A percentile compares a stretch with the other conserved stretches of the same genome.
phyloP scores from a whole-genome alignment of 1,284 basidiomycete genomes.

The Dichomitus squalens region DNA sequence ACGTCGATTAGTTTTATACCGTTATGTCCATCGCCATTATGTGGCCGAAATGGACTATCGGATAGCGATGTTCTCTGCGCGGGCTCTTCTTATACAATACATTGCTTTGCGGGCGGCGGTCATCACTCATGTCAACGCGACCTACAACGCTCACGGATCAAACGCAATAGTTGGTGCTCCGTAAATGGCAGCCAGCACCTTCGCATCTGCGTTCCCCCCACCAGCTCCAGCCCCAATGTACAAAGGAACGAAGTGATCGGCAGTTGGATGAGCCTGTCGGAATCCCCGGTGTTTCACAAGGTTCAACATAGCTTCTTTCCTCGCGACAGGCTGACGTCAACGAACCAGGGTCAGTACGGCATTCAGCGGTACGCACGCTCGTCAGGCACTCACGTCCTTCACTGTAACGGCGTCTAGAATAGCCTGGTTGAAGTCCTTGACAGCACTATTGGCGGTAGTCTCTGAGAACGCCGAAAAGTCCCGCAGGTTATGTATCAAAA shows the following conservation, averaged over 20 bases:
- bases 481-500: conserved; percentile 67
- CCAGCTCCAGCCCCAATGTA: conserved; percentile 77
- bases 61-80: background rate
- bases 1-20: background rate
- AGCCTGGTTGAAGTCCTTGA: conserved; percentile 62
- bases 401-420: conserved; percentile 56
- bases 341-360: conserved; percentile 7
- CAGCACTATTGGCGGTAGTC: conserved; percentile 45
- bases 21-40: background rate
- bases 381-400: conserved; percentile 46
- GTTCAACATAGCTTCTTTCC: conserved; percentile 47
- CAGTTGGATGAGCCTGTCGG: conserved; percentile 64
- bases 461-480: conserved; percentile 58
- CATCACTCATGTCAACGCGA: background rate
- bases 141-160: conserved; percentile 41
- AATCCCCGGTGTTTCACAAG: conserved; percentile 62
- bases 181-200: conserved; percentile 54
- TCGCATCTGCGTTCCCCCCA: conserved; percentile 48
- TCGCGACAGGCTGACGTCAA: conserved; percentile 36
- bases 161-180: conserved; percentile 66
- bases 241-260: conserved; percentile 75
- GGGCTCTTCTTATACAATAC: too few species aligned
- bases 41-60: background rate
- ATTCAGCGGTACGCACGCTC: background rate
- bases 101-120: background rate